phyloP scores from a whole-genome alignment of 2,329 filamentous ascomycete genomes.

The Thelonectria rubi region DNA sequence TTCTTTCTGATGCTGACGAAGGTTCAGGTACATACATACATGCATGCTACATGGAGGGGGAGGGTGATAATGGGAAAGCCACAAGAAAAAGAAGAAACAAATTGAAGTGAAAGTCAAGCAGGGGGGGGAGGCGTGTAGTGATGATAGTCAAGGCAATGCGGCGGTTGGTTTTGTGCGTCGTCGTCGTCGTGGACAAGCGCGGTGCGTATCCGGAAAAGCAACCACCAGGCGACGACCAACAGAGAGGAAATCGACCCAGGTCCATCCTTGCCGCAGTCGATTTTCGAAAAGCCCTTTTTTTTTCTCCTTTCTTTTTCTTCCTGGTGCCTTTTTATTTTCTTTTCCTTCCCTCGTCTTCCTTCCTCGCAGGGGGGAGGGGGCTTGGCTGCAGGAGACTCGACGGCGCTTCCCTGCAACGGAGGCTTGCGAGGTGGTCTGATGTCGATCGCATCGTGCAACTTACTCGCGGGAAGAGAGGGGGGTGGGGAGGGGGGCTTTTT shows the following conservation, averaged over 20 bases:
- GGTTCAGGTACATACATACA: too few relatives aligned
- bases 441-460: constrained; percentile 40
- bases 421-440: constrained; percentile 43
- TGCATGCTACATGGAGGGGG: too few relatives aligned
- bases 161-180: background rate
- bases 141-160: background rate
- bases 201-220: background rate
- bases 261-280: background rate
- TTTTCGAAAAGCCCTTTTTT: too few relatives aligned
- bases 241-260: background rate
- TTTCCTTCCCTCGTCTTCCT: background rate
- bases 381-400: constrained; percentile 33
- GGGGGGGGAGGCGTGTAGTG: too few relatives aligned
- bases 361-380: too few relatives aligned
- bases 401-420: constrained; percentile 30
- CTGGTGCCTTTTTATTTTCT: background rate
- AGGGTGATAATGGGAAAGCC: too few relatives aligned
- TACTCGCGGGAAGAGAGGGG: constrained; percentile 19
- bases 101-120: too few relatives aligned
- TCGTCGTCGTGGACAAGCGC: background rate
- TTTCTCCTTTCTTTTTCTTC: too few relatives aligned
- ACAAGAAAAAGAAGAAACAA: too few relatives aligned
- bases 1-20: too few relatives aligned
- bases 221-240: background rate
- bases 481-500: background rate